These are phyloP conservation scores for Fusarium caatingaense DNA, from an alignment of 2,329 filamentous ascomycete genomes.

Conservation along the genomic window DNA sequence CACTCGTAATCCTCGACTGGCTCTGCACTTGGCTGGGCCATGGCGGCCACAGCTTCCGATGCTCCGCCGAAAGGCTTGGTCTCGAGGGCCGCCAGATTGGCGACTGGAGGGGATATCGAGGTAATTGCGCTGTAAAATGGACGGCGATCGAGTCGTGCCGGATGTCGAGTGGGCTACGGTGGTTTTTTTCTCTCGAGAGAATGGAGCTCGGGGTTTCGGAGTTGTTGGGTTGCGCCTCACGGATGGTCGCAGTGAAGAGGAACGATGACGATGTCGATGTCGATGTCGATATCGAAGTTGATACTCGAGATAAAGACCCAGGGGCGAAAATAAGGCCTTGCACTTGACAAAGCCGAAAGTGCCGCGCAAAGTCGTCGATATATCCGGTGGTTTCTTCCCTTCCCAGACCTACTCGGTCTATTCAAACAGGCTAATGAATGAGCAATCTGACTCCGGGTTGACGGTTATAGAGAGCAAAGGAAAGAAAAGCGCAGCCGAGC, in stretches of 20 bases:
- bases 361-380: conserved; percentile 19
- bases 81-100: conserved; percentile 73
- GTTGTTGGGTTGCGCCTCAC: conserved; percentile 12
- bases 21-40: conserved; percentile 75
- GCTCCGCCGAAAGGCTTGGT: conserved; percentile 70
- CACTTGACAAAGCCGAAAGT: conserved; percentile 32
- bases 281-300: conserved; percentile 7
- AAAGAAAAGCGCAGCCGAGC: conserved; percentile 25
- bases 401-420: conserved; percentile 8
- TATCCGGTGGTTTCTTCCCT: conserved; percentile 7
- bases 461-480: conserved; percentile 14
- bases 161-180: conserved; percentile 13
- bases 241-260: conserved; percentile 21
- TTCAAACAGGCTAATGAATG: conserved; percentile 19
- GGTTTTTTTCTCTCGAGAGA: neutral
- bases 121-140: conserved; percentile 32
- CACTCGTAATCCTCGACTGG: conserved; percentile 75
- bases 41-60: conserved; percentile 74
- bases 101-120: conserved; percentile 47
- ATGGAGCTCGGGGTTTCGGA: neutral
- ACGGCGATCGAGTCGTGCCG: conserved; percentile 19
- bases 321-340: conserved; percentile 34
- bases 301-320: conserved; percentile 32
- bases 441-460: neutral
- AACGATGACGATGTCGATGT: conserved; percentile 36